A percentile compares a stretch with the other conserved stretches of the same genome.
These are phyloP conservation scores for Beauveria brongniartii DNA, from an alignment of 2,329 filamentous ascomycete species.

Conservation along the genomic window DNA sequence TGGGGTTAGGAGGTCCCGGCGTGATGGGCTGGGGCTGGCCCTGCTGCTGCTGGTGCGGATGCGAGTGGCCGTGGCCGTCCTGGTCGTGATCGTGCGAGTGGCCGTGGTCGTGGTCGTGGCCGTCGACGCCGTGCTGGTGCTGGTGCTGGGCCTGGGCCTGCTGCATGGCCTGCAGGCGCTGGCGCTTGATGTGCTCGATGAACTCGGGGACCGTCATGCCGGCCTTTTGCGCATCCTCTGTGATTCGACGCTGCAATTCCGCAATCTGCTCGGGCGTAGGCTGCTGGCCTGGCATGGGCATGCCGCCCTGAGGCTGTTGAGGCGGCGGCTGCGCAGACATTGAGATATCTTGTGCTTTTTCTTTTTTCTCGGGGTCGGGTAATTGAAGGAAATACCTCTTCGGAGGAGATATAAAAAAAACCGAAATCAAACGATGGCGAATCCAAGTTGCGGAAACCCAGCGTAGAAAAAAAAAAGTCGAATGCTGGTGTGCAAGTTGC, in stretches of 20 bases:
- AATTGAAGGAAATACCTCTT: background rate
- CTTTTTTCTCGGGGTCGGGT: too few relatives aligned
- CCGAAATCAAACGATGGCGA: background rate
- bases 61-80: slow-evolving; percentile 23
- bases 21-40: slow-evolving; percentile 59
- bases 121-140: slow-evolving; percentile 20
- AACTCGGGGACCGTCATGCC: slow-evolving; percentile 84
- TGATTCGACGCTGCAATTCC: slow-evolving; percentile 74
- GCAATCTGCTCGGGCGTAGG: slow-evolving; percentile 80
- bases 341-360: background rate
- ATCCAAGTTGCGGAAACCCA: background rate
- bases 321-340: slow-evolving; percentile 14
- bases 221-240: slow-evolving; percentile 71
- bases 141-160: slow-evolving; percentile 31
- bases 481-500: slow-evolving; percentile 1
- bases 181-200: slow-evolving; percentile 58
- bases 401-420: background rate
- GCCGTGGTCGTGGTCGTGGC: slow-evolving; percentile 19
- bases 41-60: slow-evolving; percentile 28
- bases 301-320: slow-evolving; percentile 15
- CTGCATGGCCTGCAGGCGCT: slow-evolving; percentile 41
- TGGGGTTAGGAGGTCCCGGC: slow-evolving; percentile 77
- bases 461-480: background rate
- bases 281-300: slow-evolving; percentile 34
- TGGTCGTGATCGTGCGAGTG: slow-evolving; percentile 23